Percentiles rank a stretch among this genome's conserved stretches.
phyloP scores from a whole-genome alignment of 306 rosid genomes.

The Astragalus glycyphyllos region DNA sequence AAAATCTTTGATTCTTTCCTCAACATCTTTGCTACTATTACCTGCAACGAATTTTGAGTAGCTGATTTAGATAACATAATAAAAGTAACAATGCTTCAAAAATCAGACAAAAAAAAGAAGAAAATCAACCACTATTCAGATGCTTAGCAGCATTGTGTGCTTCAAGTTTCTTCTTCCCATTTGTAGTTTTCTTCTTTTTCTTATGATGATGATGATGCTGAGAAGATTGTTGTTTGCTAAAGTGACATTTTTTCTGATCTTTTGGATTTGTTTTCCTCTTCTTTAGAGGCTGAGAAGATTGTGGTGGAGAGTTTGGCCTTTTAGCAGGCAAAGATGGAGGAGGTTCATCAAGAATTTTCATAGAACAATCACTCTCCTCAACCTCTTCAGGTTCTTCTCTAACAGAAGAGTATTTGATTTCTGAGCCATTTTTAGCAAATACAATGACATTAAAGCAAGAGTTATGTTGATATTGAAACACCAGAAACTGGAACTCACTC shows the following conservation, averaged over 20 bases:
- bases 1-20: background rate
- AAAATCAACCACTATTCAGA: background rate
- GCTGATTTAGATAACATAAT: too few relatives aligned
- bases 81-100: too few relatives aligned
- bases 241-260: background rate
- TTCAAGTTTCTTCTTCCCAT: too few relatives aligned
- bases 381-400: background rate
- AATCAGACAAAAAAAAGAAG: too few relatives aligned
- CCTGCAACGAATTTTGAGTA: slow-evolving; percentile 3
- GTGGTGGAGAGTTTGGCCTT: background rate
- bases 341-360: background rate
- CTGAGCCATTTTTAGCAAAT: background rate
- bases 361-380: background rate
- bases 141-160: background rate
- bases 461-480: slow-evolving; percentile 35
- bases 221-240: background rate
- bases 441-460: slow-evolving; percentile 24
- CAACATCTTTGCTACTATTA: background rate
- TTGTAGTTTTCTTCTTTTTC: too few relatives aligned
- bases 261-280: background rate
- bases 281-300: background rate
- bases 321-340: background rate
- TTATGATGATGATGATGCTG: background rate
- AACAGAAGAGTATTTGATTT: slow-evolving; percentile 36
- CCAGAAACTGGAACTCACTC: slow-evolving; percentile 23